Percentiles rank a stretch among this genome's conserved stretches.
These are phyloP conservation scores for Huntiella bhutanensis DNA, from an alignment of 2,329 filamentous ascomycete genomes.

Conservation along the genomic window DNA sequence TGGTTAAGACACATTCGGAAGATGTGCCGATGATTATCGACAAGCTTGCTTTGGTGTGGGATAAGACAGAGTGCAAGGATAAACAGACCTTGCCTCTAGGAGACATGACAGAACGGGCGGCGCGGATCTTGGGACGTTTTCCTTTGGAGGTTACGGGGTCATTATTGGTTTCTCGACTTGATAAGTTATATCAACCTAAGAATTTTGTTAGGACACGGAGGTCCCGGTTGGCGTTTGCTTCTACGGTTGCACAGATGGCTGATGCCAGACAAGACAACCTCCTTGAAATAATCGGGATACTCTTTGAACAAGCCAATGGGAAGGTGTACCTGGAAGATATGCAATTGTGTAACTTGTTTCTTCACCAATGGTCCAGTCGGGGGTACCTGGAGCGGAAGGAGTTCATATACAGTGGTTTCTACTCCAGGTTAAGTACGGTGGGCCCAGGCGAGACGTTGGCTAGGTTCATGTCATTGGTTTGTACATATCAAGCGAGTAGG, in stretches of 20 bases:
- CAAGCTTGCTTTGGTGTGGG: too few species aligned
- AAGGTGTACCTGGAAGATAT: constrained; percentile 5
- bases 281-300: constrained; percentile 11
- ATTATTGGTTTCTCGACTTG: too few species aligned
- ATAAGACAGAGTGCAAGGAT: too few species aligned
- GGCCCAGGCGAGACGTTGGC: constrained; percentile 2
- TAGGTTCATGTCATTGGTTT: constrained; percentile 6
- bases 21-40: too few species aligned
- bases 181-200: too few species aligned
- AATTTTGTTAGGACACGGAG: too few species aligned
- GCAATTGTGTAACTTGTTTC: constrained; percentile 13
- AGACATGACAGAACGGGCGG: constrained; percentile 3
- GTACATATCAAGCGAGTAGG: constrained; percentile 3
- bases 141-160: not conserved
- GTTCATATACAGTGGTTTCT: not conserved
- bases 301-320: constrained; percentile 4
- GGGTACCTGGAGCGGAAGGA: constrained; percentile 7
- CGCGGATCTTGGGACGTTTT: constrained; percentile 5
- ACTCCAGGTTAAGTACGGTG: not conserved
- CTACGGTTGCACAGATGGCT: constrained; percentile 13
- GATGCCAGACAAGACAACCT: constrained; percentile 11
- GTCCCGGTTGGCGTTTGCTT: constrained; percentile 1
- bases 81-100: constrained; percentile 3
- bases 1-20: too few species aligned
- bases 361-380: constrained; percentile 14